A percentile compares a stretch with the other conserved stretches of the same genome.
Evolutionary conservation across 805 yeast species (phyloP).

Genomic region (Candida pseudofarinosa): DNA sequence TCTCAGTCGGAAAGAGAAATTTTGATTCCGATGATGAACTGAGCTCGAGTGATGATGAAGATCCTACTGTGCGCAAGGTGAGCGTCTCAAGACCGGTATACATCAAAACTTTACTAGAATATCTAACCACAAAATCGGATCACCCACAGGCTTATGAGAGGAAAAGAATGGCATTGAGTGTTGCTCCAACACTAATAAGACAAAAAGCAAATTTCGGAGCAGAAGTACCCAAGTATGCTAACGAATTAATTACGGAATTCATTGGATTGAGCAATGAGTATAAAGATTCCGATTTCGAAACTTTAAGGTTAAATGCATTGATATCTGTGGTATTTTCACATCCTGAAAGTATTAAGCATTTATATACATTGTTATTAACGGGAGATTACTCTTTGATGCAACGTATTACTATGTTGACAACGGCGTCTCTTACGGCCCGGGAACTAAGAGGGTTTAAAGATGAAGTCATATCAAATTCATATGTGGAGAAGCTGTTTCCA

Average conservation of each 20-base stretch:
- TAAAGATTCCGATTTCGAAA: conserved; percentile 58
- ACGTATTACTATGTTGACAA: conserved; percentile 62
- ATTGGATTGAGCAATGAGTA: conserved; percentile 54
- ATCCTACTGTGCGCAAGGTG: conserved; percentile 37
- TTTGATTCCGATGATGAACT: conserved; percentile 16
- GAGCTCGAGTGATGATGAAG: conserved; percentile 48
- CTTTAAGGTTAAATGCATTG: conserved; percentile 59
- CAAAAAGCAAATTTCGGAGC: conserved; percentile 57
- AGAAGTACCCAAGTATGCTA: conserved; percentile 60
- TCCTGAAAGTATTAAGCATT: conserved; percentile 38
- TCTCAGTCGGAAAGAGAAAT: not conserved
- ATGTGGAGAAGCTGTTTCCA: conserved; percentile 24
- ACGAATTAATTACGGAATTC: conserved; percentile 48
- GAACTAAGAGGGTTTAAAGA: conserved; percentile 65
- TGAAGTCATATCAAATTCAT: conserved; percentile 35
- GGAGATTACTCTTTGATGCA: conserved; percentile 84
- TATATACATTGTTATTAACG: conserved; percentile 47
- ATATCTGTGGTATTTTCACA: conserved; percentile 59
- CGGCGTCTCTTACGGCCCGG: conserved; percentile 68
- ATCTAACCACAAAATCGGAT: conserved; percentile 45
- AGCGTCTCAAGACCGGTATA: conserved; percentile 55
- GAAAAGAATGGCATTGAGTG: conserved; percentile 44
- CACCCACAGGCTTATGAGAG: conserved; percentile 46
- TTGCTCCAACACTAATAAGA: conserved; percentile 58
- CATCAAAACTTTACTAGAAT: conserved; percentile 63